Evolutionary conservation across 2,329 filamentous ascomycete genomes (phyloP).

Genomic region (Ascochyta clinopodiicola): DNA sequence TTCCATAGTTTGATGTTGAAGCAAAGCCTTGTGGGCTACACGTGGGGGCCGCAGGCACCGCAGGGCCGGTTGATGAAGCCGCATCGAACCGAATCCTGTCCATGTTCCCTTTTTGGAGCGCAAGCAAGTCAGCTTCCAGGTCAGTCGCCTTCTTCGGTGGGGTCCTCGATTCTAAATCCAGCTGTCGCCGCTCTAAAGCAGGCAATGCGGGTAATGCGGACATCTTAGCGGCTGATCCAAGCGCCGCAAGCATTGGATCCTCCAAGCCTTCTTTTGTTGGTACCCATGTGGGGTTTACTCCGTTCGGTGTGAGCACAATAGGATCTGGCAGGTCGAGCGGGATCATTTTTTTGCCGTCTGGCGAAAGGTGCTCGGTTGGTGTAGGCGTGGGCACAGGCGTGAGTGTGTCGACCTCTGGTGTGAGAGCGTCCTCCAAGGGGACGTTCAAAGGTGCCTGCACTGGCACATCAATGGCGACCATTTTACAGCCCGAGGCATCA

Average conservation of each 20-base stretch:
- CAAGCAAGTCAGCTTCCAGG: slow-evolving; percentile 10
- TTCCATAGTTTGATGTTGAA: slow-evolving; percentile 52
- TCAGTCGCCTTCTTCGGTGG: slow-evolving; percentile 13
- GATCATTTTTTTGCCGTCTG: slow-evolving; percentile 42
- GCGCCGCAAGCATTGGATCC: slow-evolving; percentile 16
- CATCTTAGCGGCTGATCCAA: slow-evolving; percentile 20
- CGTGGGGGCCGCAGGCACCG: slow-evolving; percentile 31
- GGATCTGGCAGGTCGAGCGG: slow-evolving; percentile 40
- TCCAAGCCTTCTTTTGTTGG: slow-evolving; percentile 10
- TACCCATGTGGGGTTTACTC: slow-evolving; percentile 22
- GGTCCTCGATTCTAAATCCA: slow-evolving; percentile 29
- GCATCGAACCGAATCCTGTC: slow-evolving; percentile 3
- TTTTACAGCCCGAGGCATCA: slow-evolving; percentile 51
- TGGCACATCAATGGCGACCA: slow-evolving; percentile 31
- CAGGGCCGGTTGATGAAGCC: slow-evolving; percentile 2
- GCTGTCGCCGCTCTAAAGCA: slow-evolving; percentile 29
- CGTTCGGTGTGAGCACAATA: slow-evolving; percentile 32
- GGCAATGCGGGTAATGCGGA: slow-evolving; percentile 19
- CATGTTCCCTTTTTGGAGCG: slow-evolving; percentile 7
- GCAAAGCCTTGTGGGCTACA: slow-evolving; percentile 62
- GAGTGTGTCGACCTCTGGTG: not conserved
- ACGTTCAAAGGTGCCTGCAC: slow-evolving; percentile 25
- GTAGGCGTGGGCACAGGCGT: slow-evolving; percentile 12
- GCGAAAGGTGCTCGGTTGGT: slow-evolving; percentile 31
- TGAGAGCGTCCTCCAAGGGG: not conserved